Evolutionary conservation across 345 rosid genomes (phyloP), one percentile per base, ranked within the genome.

Genomic region (Linum tenue): DNA sequence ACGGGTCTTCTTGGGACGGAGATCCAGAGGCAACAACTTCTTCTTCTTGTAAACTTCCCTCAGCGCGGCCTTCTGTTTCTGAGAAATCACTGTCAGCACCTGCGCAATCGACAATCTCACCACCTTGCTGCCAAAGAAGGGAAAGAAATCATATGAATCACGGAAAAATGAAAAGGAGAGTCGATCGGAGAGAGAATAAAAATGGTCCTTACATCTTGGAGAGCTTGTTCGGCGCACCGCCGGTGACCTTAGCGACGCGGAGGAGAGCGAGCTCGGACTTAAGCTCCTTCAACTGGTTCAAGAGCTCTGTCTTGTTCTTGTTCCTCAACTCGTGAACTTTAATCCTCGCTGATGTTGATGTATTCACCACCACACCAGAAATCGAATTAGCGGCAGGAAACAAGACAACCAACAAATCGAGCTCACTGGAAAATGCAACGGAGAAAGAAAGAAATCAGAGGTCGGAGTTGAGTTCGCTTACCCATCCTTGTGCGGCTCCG

Each of bases 31-130:
- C 70, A 74, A 55, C 8, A 65, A 55, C 73, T 74, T 74, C 67
- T 74, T 74, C 31, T 74, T 69, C 67, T 69, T 74, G 67, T 74
- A 69, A 1, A 53, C 77, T 66, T 74, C 77, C 70, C 73, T 74
- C 1, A 69, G 64, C 16, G 62, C 70, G 4, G 67, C 65, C 64
- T 74, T 74, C 70, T 74, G 73, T 50, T 69, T 69, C 67, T 74
- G 73, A 1, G 77, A 74, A 16, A 69, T 69, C 67, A 74, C 73
- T 3, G 73, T 74, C 68, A 74, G 70, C 10, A 74, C 73, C 56
- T 69, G 77, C 8, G 73, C 73, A 16, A 69, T 69, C 43, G 77
- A 74, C 43, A 56, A 37, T 64, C 73, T 70, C 73, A 69, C 73
- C 61, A 69, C 73, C 56, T 63, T 48, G 11, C 56, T 63, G 39